phyloP scores from a whole-genome alignment of 1,284 basidiomycete species.

The Paramarasmius palmivorus region DNA sequence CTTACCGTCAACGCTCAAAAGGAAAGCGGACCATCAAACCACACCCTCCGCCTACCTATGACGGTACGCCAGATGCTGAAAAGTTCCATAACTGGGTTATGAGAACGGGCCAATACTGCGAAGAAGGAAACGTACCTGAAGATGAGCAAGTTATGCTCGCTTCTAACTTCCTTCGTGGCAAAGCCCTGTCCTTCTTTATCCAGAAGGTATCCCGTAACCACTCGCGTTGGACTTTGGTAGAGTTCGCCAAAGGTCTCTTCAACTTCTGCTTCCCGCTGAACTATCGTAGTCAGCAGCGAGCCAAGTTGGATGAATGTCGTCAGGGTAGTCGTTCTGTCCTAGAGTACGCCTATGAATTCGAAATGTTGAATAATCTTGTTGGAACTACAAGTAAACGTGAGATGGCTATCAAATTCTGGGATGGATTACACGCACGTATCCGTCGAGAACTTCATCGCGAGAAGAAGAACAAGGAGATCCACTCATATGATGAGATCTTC shows the following conservation, averaged over 20 bases:
- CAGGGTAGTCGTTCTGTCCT: not conserved
- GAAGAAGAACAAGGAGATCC: slow-evolving; percentile 10
- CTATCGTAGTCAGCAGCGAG: slow-evolving; percentile 2
- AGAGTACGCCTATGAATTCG: slow-evolving; percentile 13
- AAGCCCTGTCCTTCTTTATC: slow-evolving; percentile 1
- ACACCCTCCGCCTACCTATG: slow-evolving; percentile 1
- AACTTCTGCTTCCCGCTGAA: slow-evolving; percentile 8
- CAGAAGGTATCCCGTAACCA: slow-evolving; percentile 4
- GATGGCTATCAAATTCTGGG: slow-evolving; percentile 12
- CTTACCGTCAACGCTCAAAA: not conserved
- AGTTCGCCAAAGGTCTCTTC: slow-evolving; percentile 3
- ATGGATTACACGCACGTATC: slow-evolving; percentile 7
- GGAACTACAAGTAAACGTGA: slow-evolving; percentile 8
- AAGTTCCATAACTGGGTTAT: slow-evolving; percentile 4
- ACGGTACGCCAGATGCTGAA: slow-evolving; percentile 7
- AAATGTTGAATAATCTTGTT: slow-evolving; percentile 15
- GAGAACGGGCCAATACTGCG: not conserved
- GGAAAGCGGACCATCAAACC: not conserved
- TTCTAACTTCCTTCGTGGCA: not conserved
- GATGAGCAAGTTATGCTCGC: slow-evolving; percentile 1
- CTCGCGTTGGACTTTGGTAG: not conserved
- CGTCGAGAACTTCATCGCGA: slow-evolving; percentile 1
- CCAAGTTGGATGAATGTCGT: not conserved
- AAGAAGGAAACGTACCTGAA: slow-evolving; percentile 4
- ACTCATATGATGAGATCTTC: slow-evolving; percentile 8